Base-by-base conservation (phyloP, 495 filamentous ascomycete species). In the Friedmanniomyces simplex region DNA sequence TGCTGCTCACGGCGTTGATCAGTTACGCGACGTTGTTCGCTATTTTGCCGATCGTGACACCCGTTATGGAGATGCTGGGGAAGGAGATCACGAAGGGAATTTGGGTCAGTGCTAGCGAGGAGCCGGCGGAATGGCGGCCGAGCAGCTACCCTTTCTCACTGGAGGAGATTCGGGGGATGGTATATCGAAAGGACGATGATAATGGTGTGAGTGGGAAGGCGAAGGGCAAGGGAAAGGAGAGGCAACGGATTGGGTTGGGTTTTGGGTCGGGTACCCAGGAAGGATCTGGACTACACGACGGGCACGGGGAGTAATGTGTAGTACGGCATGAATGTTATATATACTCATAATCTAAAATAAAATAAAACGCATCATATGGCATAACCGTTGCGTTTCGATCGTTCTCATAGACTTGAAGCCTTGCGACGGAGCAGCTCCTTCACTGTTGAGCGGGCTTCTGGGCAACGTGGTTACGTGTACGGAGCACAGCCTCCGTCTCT, bases 21-120 rank as follows among this genome's bases (percentile, higher is more conserved):
- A 60, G 58, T 45, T 68, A 64, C 22, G 30, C 18, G 13, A 37
- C 47, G 6, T 20, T 60, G 18, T 47, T 54, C 49, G 60, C 34
- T 5, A 56, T 18, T 18, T 51, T 59, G 11, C 59, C 62, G 12
- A 48, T 62, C 18, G 24, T 65, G 0, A 60, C 61, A 11, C 61
- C 61, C 2, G 53, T 62, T 8, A 55, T 64, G 5, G 61, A 64
- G 46, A 49, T 52, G 34, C 18, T 64, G 32, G 61, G 61, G 6
- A 62, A 62, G 30, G 60, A 58, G 43, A 42, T 61, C 58, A 62
- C 61, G 1, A 43, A 25, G 28, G 25, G 54, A 8, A 64, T 64
- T 34, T 64, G 61, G 61, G 20, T 50, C 8, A 13, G 12, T 34
- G 61, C 61, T 1, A 50, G 46, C 11, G 52, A 61, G 47, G 52